Conservation (phyloP, 2,329 filamentous ascomycete genomes). For the Epichloe brachyelytri region DNA sequence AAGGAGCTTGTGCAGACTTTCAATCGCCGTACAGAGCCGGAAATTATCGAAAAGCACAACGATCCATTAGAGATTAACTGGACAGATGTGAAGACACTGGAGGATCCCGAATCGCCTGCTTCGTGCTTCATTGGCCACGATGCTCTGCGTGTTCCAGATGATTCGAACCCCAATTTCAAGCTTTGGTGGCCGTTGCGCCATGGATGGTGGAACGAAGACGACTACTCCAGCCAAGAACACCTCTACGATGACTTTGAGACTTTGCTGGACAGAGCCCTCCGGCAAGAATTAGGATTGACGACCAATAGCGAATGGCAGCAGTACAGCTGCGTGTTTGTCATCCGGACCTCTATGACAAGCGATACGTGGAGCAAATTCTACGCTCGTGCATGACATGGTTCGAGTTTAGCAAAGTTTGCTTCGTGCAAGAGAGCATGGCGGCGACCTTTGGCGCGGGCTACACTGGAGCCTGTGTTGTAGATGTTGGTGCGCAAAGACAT, state of each 20-base stretch:
- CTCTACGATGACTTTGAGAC: slow-evolving; percentile 79
- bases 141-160: slow-evolving; percentile 77
- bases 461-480: slow-evolving; percentile 86
- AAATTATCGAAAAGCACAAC: slow-evolving; percentile 87
- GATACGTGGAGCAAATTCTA: slow-evolving; percentile 73
- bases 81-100: slow-evolving; percentile 63
- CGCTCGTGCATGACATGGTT: slow-evolving; percentile 82
- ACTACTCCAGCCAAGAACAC: slow-evolving; percentile 68
- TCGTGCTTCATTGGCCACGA: slow-evolving; percentile 68
- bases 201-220: slow-evolving; percentile 81
- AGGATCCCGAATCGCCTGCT: slow-evolving; percentile 48
- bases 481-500: slow-evolving; percentile 93
- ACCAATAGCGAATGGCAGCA: slow-evolving; percentile 72
- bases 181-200: slow-evolving; percentile 83
- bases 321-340: slow-evolving; percentile 94
- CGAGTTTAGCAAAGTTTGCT: slow-evolving; percentile 77
- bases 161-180: slow-evolving; percentile 79
- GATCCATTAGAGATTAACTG: slow-evolving; percentile 89
- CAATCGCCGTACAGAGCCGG: slow-evolving; percentile 72
- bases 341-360: slow-evolving; percentile 92
- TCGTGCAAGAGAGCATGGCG: slow-evolving; percentile 92
- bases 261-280: slow-evolving; percentile 75
- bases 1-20: slow-evolving; percentile 93
- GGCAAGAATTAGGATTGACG: slow-evolving; percentile 66
- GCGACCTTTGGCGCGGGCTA: slow-evolving; percentile 93